A percentile compares a stretch with the other conserved stretches of the same genome.
Evolutionary conservation across 1,139 yeast genomes (phyloP).

Genomic region (Candida sanyaensis): DNA sequence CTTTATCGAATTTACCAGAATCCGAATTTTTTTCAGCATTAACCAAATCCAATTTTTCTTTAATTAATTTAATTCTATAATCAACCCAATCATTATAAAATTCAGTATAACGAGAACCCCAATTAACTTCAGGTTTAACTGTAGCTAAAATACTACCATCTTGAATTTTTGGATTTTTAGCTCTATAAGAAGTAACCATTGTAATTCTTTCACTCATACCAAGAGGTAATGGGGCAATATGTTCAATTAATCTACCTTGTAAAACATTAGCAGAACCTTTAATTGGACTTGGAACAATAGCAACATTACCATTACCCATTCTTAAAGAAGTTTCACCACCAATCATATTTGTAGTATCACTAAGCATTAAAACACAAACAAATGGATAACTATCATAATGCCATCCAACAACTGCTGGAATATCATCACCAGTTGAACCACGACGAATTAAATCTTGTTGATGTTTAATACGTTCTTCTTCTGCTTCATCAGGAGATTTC

Average conservation of each 20-base stretch:
- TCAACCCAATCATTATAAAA: slow-evolving; percentile 41
- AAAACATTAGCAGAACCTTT: slow-evolving; percentile 56
- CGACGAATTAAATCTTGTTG: slow-evolving; percentile 15
- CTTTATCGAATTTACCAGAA: slow-evolving; percentile 39
- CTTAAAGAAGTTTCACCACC: slow-evolving; percentile 61
- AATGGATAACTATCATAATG: slow-evolving; percentile 61
- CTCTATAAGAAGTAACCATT: slow-evolving; percentile 43
- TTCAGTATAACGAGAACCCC: slow-evolving; percentile 32
- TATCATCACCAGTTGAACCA: slow-evolving; percentile 24
- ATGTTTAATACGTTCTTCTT: slow-evolving; percentile 17
- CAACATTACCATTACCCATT: slow-evolving; percentile 43
- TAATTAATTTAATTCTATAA: slow-evolving; percentile 43
- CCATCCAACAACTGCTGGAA: slow-evolving; percentile 60
- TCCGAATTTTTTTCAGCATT: slow-evolving; percentile 20
- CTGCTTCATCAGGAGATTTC: slow-evolving; percentile 25
- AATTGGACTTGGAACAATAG: slow-evolving; percentile 53
- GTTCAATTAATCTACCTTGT: slow-evolving; percentile 56
- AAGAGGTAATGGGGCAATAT: slow-evolving; percentile 56
- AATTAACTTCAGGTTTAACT: slow-evolving; percentile 41
- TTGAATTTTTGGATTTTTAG: slow-evolving; percentile 26
- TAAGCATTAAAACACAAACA: slow-evolving; percentile 64
- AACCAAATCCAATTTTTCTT: slow-evolving; percentile 34
- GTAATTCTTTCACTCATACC: slow-evolving; percentile 59
- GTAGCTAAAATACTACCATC: slow-evolving; percentile 36
- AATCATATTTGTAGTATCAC: slow-evolving; percentile 56